Evolutionary conservation across 495 filamentous ascomycete genomes (phyloP), one percentile per base, ranked within the genome.

Genomic region (Hamigera avellanea): DNA sequence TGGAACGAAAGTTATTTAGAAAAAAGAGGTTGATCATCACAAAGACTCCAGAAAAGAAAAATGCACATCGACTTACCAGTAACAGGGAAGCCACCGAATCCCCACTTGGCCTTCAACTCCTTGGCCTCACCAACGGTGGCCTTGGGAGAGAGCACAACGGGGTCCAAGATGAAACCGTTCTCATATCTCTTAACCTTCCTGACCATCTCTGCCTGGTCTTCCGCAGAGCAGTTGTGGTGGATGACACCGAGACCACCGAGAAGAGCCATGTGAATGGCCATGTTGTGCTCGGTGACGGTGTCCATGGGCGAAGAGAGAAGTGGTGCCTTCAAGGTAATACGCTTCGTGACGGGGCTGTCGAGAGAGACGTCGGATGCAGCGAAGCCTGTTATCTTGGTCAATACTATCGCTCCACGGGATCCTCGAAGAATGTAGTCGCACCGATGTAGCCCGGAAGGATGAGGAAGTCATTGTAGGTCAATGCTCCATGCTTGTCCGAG

Each of bases 1-100:
- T 84, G 84, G 93, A 98, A 96, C 93, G 91, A 98, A 98, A 98
- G 91, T 98, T 95, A 95, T 80, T 64, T 70, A n/a, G 57, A 57
- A 62, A 69, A 64, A 67, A 66, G 65, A 69, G 73, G 56, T 51
- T 61, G 73, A 75, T 87, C 86, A 93, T 93, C 67, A 74, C 66
- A 49, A 48, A n/a, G 54, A 68, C 52, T 35, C 29, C 7, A 39
- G 25, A 30, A 19, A 39, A 37, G 41, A 34, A 44, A 43, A 44
- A 41, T 35, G 41, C 10, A 37, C 31, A 35, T 26, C 25, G 37
- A 73, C 91, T 72, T 67, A 96, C 91, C 89, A 67, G 91, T 99
- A 33, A 99, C 87, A 36, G 91, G 91, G 69, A 95, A 96, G 45
- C 91, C 91, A 56, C 93, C 93, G 54, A 99, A 99, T 5, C 93